Base-by-base conservation (phyloP, 2,329 filamentous ascomycete genomes). In the Acrodontium crateriforme region DNA sequence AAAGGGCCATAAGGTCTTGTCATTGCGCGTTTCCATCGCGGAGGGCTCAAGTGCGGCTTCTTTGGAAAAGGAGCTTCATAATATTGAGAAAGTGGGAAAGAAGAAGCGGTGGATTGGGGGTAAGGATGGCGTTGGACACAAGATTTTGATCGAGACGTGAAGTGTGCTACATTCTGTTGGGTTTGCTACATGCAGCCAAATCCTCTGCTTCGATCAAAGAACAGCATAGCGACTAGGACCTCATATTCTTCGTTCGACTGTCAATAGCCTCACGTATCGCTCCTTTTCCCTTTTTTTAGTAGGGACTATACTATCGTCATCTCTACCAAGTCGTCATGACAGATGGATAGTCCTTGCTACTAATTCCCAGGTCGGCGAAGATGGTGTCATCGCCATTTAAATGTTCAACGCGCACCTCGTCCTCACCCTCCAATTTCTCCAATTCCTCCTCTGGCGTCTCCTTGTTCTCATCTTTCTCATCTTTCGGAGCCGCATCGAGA, bases 371-470 rank as follows among this genome's bases (percentile, higher is more conserved):
- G 47, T 77, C 73, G 8, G 64, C 57, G 44, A 74, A 77, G 27
- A 78, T 56, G 2, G 68, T 61, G 34, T 74, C 63, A 34, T 74
- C 65, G 26, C 68, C 67, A 69, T 31, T 13, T 2, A 23, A 12
- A 21, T 32, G 54, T 46, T 66, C 61, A 49, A 83, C 72, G 5
- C 80, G 65, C 32, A 74, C 56, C 36, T 75, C 63, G 40, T 89
- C 79, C 47, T 87, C 80, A 9, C 77, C 65, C 49, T 83, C 79
- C 2, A 91, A 56, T 47, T 75, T 71, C 49, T 84, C 71, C 24
- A 92, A 50, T 41, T 82, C 77, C 38, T 81, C 72, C n/a, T 63
- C 57, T 0, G 78, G 74, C 2, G 73, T 67, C 37, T 74, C 68
- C 42, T 76, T 73, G 10, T 52, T 41, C 6, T 61, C 60, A 5